These are phyloP conservation scores for Yarrowia porcina DNA, from an alignment of 805 yeast genomes.

Conservation along the genomic window DNA sequence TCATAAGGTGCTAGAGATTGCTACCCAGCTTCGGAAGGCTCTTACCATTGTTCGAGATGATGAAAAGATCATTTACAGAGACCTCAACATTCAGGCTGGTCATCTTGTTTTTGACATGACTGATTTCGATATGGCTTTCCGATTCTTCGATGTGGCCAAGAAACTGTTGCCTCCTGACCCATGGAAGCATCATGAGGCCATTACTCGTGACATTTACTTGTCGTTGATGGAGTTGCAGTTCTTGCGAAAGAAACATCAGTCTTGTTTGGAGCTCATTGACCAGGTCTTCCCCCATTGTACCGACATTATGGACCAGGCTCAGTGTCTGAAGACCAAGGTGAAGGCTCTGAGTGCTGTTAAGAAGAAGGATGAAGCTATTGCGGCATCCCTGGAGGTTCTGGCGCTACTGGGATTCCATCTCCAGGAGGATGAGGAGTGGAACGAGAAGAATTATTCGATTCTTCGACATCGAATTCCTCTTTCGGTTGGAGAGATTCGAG, in stretches of 20 bases:
- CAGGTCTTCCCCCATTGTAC: constrained; percentile 38
- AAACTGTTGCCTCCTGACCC: constrained; percentile 31
- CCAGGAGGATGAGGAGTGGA: constrained; percentile 35
- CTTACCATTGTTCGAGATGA: constrained; percentile 37
- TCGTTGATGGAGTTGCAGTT: constrained; percentile 33
- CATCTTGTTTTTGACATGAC: constrained; percentile 45
- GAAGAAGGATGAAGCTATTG: constrained; percentile 38
- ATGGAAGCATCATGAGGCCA: constrained; percentile 25
- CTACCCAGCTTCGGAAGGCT: constrained; percentile 43
- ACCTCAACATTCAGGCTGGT: constrained; percentile 46
- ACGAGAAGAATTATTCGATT: constrained; percentile 32
- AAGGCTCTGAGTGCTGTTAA: constrained; percentile 41
- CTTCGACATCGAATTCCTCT: constrained; percentile 41
- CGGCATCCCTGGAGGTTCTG: constrained; percentile 41
- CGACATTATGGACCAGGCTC: constrained; percentile 37
- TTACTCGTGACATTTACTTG: constrained; percentile 31
- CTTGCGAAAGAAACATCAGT: constrained; percentile 37
- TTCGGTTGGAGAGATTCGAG: constrained; percentile 42
- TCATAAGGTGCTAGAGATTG: constrained; percentile 40
- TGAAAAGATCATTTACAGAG: constrained; percentile 42
- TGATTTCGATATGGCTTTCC: constrained; percentile 44
- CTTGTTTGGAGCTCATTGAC: constrained; percentile 41
- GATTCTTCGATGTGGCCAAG: constrained; percentile 43
- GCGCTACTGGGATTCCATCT: constrained; percentile 41
- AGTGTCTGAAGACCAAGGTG: constrained; percentile 39